phyloP scores from a whole-genome alignment of 208 protist genomes.

The Wallacemonas sp. region DNA sequence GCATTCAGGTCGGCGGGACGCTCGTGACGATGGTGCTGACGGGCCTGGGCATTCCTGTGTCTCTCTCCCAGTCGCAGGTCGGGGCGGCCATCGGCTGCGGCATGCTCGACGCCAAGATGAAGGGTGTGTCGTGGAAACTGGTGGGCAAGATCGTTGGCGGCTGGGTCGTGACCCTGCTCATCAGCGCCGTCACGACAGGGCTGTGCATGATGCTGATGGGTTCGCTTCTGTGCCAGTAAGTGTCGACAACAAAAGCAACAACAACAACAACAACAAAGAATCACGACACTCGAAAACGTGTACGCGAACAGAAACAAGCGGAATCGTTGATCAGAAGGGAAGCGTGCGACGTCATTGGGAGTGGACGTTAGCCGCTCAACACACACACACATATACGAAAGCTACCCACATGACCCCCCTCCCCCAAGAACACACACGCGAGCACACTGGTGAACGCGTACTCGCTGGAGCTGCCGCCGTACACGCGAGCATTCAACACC shows the following conservation, averaged over 20 bases:
- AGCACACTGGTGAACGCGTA: no score
- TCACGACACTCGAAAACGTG: background rate
- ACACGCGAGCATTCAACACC: no score
- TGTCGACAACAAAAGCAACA: background rate
- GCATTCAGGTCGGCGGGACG: conserved; percentile 78
- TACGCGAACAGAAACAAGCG: no score
- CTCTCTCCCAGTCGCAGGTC: conserved; percentile 79
- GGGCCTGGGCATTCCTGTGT: conserved; percentile 80
- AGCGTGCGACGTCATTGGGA: no score
- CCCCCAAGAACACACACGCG: no score
- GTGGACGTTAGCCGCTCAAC: no score
- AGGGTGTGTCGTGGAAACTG: conserved; percentile 66
- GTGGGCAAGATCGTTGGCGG: conserved; percentile 75
- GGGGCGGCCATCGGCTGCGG: conserved; percentile 81
- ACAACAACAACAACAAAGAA: background rate
- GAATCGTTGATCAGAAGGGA: no score
- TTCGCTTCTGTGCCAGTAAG: conserved; percentile 37
- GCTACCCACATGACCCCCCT: no score
- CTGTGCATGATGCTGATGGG: conserved; percentile 44
- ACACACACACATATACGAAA: no score
- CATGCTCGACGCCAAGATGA: conserved; percentile 57
- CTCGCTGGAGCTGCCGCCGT: no score
- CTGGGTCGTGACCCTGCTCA: conserved; percentile 77
- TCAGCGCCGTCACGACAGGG: conserved; percentile 66
- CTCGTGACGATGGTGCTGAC: conserved; percentile 84